These are phyloP conservation scores for Periconia sp. DNA, from an alignment of 2,329 filamentous ascomycete genomes.

Conservation along the genomic window DNA sequence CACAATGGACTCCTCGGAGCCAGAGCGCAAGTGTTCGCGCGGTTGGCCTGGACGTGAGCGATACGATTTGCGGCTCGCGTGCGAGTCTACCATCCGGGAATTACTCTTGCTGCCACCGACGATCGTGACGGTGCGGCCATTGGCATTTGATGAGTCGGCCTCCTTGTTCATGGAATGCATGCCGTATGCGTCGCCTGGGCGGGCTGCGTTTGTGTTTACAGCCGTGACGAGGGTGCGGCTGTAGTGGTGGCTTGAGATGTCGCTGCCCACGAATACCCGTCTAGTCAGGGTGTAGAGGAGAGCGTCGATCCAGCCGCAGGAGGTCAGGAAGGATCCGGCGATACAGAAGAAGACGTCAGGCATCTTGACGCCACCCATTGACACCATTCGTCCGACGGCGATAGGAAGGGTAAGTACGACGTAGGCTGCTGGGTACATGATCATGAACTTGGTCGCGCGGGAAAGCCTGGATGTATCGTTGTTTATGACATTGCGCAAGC, in stretches of 20 bases:
- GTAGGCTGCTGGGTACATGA: constrained; percentile 69
- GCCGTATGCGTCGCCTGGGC: constrained; percentile 32
- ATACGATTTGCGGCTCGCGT: background rate
- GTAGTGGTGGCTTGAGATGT: constrained; percentile 31
- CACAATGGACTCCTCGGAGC: constrained; percentile 39
- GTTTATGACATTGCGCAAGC: constrained; percentile 42
- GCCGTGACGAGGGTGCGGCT: constrained; percentile 21
- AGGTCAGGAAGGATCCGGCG: constrained; percentile 60
- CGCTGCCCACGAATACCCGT: constrained; percentile 38
- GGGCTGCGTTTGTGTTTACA: constrained; percentile 23
- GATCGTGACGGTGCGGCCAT: constrained; percentile 36
- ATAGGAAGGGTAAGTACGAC: constrained; percentile 67
- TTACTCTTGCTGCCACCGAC: constrained; percentile 33
- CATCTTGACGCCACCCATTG: constrained; percentile 44
- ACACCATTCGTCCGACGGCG: constrained; percentile 48
- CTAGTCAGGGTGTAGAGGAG: constrained; percentile 48
- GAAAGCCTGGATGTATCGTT: constrained; percentile 39
- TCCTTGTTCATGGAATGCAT: constrained; percentile 32
- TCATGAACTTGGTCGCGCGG: constrained; percentile 57
- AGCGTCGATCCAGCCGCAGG: constrained; percentile 49
- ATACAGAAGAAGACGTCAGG: constrained; percentile 60
- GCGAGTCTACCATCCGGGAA: constrained; percentile 32
- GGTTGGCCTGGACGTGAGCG: constrained; percentile 18
- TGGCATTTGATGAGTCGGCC: constrained; percentile 10
- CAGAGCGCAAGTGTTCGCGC: constrained; percentile 28